Evolutionary conservation across 2,329 filamentous ascomycete species (phyloP), one percentile per base, ranked within the genome.

Genomic region (Paraconiothyrium brasiliense): DNA sequence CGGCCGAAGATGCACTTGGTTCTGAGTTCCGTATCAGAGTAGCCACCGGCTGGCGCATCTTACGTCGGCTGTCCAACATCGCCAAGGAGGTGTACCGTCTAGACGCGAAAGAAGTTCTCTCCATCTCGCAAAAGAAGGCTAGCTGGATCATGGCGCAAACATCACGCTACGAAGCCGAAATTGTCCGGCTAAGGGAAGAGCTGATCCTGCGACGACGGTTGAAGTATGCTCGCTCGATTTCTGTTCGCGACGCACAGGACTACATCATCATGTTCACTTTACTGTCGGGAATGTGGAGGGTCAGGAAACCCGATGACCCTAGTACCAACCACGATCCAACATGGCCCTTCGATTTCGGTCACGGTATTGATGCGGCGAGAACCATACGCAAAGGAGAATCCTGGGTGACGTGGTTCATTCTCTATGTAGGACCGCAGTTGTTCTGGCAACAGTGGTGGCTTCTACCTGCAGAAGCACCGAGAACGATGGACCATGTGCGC

Each of bases 391-490:
- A 65, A 56, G 73, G 73, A 13, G 67, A 70, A 37, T 72, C 70
- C 8, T 77, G 74, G 74, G 55, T 76, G 54, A 69, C 73, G 3
- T 78, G 73, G 73, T 77, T 72, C 54, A 61, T 76, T 4, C 63
- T 78, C 37, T 58, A 69, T 14, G 68, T 76, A 64, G 74, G 74
- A 0, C 71, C 71, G 1, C 63, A 69, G 32, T 58, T 76, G 2
- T 78, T 76, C 57, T 75, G 72, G 71, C 58, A 71, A 14, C 72
- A 76, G 47, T 76, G 75, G 73, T 74, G 72, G 70, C 60, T 49
- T 8, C 50, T 74, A 4, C 55, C 63, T 41, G 52, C 57, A 16
- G 60, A 62, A 24, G 22, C 47, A 2, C 56, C 65, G 8, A 20
- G 48, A 14, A 71, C 70, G 44, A 66, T 63, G 54, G 66, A 74